phyloP scores from a whole-genome alignment of 2,329 filamentous ascomycete species.

The Penicillium sp. region DNA sequence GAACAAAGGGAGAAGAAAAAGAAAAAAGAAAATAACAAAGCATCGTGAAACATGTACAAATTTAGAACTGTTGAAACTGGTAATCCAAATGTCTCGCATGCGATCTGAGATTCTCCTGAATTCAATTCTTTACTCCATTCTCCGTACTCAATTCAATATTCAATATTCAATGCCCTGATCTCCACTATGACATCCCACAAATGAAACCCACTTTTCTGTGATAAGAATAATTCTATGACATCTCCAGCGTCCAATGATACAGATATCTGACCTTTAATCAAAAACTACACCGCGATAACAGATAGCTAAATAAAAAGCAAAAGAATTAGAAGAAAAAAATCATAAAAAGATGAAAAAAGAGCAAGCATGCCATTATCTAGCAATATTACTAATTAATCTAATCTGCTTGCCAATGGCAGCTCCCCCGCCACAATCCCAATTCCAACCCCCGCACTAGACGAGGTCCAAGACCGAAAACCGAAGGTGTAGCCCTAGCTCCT shows the following conservation, averaged over 20 bases:
- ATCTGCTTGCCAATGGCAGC: neutral
- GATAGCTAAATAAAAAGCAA: neutral
- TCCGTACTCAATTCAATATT: too few relatives aligned
- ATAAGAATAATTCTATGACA: neutral
- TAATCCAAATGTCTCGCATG: neutral
- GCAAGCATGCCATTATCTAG: neutral
- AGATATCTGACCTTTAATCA: neutral
- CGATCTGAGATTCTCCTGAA: neutral
- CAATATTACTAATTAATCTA: neutral
- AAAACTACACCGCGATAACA: neutral
- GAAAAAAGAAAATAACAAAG: neutral
- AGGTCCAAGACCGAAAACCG: neutral
- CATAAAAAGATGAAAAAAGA: too few relatives aligned
- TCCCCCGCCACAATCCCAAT: neutral
- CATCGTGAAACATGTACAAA: neutral
- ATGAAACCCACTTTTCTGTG: neutral
- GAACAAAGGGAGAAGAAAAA: neutral
- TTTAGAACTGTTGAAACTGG: neutral
- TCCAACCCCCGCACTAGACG: neutral
- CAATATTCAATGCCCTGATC: neutral
- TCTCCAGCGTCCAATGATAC: neutral
- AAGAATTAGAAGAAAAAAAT: too few relatives aligned
- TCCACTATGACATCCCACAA: neutral
- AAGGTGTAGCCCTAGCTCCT: neutral
- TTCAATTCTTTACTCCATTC: too few relatives aligned